Evolutionary conservation across 345 rosid species (phyloP).

Genomic region (Boechera stricta): DNA sequence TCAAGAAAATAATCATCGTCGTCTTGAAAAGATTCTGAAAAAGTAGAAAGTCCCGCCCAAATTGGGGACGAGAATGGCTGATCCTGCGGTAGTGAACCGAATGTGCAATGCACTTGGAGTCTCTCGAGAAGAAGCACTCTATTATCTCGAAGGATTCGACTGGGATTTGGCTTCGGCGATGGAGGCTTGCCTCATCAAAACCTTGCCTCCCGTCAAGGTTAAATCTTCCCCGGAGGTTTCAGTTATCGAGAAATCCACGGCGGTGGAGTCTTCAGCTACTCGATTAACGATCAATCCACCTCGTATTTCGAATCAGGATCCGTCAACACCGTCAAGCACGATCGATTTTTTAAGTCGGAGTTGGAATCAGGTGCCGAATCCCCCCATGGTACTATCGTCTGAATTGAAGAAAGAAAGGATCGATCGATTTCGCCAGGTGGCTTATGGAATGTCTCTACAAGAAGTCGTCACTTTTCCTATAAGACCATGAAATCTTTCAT

Average conservation of each 20-base stretch:
- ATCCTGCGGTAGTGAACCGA: not conserved
- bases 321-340: not conserved
- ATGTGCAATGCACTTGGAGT: not conserved
- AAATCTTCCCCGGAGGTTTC: not conserved
- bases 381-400: not conserved
- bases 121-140: slow-evolving; percentile 16
- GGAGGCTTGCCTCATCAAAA: slow-evolving; percentile 18
- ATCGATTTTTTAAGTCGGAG: too few species aligned
- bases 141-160: slow-evolving; percentile 12
- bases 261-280: not conserved
- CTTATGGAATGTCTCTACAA: not conserved
- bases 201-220: not conserved
- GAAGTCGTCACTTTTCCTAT: not conserved
- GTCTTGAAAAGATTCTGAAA: slow-evolving; percentile 1
- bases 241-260: too few species aligned
- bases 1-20: not conserved
- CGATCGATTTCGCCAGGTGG: not conserved
- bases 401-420: not conserved
- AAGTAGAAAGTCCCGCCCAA: slow-evolving; percentile 8
- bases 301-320: not conserved
- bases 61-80: not conserved
- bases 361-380: not conserved
- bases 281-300: not conserved
- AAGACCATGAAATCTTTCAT: too few species aligned
- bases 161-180: not conserved